Evolutionary conservation across 2,329 filamentous ascomycete species (phyloP).

Genomic region (Thielaviopsis cerberus): DNA sequence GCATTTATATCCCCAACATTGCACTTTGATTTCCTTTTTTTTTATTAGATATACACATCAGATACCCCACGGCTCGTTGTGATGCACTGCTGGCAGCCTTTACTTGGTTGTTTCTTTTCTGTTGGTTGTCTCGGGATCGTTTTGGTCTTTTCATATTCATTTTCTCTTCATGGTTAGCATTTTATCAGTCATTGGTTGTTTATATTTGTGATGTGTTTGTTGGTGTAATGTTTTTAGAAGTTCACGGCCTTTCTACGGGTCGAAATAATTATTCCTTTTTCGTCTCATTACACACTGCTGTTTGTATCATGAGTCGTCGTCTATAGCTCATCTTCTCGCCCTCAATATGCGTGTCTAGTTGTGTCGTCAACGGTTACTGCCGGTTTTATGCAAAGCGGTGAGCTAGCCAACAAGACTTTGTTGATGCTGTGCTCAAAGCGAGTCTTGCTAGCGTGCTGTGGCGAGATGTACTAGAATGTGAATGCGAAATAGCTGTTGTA

Average conservation of each 20-base stretch:
- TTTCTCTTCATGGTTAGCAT: not conserved
- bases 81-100: not conserved
- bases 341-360: no score
- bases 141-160: not conserved
- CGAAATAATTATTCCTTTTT: no score
- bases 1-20: not conserved
- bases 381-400: not conserved
- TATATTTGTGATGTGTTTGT: not conserved
- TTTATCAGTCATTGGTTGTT: not conserved
- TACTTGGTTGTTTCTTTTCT: not conserved
- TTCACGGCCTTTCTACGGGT: no score
- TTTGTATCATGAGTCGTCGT: no score
- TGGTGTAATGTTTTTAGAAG: not conserved
- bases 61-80: not conserved
- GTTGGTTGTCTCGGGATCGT: not conserved
- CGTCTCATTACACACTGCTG: no score
- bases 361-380: not conserved
- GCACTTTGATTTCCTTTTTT: not conserved
- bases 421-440: not conserved
- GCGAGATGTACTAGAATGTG: no score
- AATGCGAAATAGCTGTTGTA: no score
- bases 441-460: not conserved
- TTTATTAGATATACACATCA: conserved; percentile 2
- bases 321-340: no score
- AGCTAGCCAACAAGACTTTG: not conserved